Conservation (phyloP, 179 eudicot species). For the Beta corolliflora region DNA sequence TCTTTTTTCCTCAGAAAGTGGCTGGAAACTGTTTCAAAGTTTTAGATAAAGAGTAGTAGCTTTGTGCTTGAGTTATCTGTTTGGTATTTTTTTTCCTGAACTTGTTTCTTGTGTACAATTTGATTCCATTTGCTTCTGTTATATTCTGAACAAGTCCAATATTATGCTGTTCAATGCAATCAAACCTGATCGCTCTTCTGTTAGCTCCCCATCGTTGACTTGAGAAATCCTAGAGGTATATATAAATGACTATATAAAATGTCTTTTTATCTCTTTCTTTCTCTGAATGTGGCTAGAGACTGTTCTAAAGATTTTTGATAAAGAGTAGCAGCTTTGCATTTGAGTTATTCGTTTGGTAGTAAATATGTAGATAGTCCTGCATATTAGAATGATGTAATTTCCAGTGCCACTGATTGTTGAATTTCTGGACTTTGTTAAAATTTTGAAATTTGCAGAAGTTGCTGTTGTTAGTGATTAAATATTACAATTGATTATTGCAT, state of each 20-base stretch:
- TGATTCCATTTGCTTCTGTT: neutral
- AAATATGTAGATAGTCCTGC: neutral
- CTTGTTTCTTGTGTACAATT: neutral
- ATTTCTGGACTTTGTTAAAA: neutral
- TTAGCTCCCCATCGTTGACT: neutral
- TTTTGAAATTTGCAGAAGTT: neutral
- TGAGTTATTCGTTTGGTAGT: too few relatives aligned
- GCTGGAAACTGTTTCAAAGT: neutral
- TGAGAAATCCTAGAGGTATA: too few relatives aligned
- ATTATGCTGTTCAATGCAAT: neutral
- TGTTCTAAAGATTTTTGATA: too few relatives aligned
- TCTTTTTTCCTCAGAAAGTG: neutral
- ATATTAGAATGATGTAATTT: neutral
- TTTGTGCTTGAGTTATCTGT: neutral
- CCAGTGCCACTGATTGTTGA: neutral
- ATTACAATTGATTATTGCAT: neutral
- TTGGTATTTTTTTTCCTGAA: neutral
- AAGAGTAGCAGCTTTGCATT: too few relatives aligned
- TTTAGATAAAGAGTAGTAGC: neutral
- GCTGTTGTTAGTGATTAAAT: neutral
- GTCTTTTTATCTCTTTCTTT: too few relatives aligned
- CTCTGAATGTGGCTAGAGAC: too few relatives aligned
- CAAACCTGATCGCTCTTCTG: neutral
- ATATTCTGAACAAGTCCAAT: neutral
- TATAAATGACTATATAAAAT: too few relatives aligned